Base-by-base conservation (phyloP, 2,329 filamentous ascomycete genomes). In the Fonsecaea pedrosoi region DNA sequence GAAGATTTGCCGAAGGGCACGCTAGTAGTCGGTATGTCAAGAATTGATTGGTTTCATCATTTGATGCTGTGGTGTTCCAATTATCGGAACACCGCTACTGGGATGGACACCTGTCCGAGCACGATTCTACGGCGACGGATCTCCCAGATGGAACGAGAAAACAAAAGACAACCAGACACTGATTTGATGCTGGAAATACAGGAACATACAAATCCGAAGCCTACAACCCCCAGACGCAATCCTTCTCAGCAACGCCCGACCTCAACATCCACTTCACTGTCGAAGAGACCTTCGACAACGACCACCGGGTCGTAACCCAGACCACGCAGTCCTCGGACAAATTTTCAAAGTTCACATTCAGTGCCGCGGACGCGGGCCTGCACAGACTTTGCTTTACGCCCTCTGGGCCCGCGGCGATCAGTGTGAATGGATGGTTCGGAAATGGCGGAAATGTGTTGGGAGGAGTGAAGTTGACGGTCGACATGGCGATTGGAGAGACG, bases 1-100 rank as follows among this genome's bases (percentile, higher is more conserved):
- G 95, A 99, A 83, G 94, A 98, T 81, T 87, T 99, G 67, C 94
- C 95, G 72, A 97, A 98, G 84, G 94, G 97, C 80, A 98, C 95
- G 13, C 83, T 99, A 66, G 94, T 99, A 64, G 94, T 97, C 67
- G 95, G 88, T 90, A 83, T 69, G 87, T 57, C 73, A 48, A 35
- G 15, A n/a, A 13, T 48, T 25, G 30, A 21, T n/a, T 37, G 6
- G n/a, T 13, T 12, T n/a, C 37, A 60, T n/a, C 6, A n/a, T 50
- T 12, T 4, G n/a, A 3, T 42, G 13, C 25, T 10, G 37, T 30
- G 7, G 18, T 21, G 21, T 55, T 21, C 30, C 54, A n/a, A 35
- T 9, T n/a, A 18, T 37, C 12, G n/a, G 12, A 35, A 4, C 3
- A 34, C 12, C 54, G 35, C 7, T 35, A 8, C 13, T 37, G 9